These are phyloP conservation scores for Sporothrix inflata DNA, from an alignment of 2,329 filamentous ascomycete species.

Conservation along the genomic window DNA sequence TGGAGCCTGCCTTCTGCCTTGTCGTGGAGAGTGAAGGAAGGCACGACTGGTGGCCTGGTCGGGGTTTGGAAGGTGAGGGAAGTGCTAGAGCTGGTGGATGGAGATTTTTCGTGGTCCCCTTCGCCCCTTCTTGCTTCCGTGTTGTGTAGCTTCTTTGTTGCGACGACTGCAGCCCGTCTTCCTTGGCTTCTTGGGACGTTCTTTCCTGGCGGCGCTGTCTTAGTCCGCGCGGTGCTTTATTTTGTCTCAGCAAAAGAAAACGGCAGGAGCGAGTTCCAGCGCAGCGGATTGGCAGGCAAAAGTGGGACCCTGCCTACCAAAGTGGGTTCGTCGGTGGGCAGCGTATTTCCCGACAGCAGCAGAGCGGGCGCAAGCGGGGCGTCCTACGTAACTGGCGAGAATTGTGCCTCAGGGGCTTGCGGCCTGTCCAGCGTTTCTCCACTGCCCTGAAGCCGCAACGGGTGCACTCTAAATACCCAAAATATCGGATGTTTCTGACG, in stretches of 20 bases:
- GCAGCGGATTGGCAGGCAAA: conserved; percentile 28
- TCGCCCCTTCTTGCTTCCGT: conserved; percentile 9
- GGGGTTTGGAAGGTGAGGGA: conserved; percentile 11
- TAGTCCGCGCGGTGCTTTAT: conserved; percentile 7
- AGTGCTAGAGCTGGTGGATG: conserved; percentile 3
- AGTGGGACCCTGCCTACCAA: conserved; percentile 17
- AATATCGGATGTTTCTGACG: conserved; percentile 28
- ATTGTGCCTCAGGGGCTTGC: conserved; percentile 8
- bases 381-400: conserved; percentile 25
- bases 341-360: conserved; percentile 22
- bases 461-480: conserved; percentile 9
- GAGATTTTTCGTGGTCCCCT: conserved; percentile 16
- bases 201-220: conserved; percentile 16
- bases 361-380: conserved; percentile 21
- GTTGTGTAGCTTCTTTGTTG: conserved; percentile 21
- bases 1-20: conserved; percentile 26
- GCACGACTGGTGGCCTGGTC: conserved; percentile 21
- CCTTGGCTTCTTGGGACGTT: conserved; percentile 16
- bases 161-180: conserved; percentile 8
- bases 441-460: not conserved
- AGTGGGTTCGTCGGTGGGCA: conserved; percentile 17
- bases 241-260: conserved; percentile 25
- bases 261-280: conserved; percentile 27
- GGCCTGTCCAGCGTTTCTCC: not conserved
- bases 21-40: conserved; percentile 21